Conservation (phyloP, 805 yeast genomes). For the Candida incommunis region DNA sequence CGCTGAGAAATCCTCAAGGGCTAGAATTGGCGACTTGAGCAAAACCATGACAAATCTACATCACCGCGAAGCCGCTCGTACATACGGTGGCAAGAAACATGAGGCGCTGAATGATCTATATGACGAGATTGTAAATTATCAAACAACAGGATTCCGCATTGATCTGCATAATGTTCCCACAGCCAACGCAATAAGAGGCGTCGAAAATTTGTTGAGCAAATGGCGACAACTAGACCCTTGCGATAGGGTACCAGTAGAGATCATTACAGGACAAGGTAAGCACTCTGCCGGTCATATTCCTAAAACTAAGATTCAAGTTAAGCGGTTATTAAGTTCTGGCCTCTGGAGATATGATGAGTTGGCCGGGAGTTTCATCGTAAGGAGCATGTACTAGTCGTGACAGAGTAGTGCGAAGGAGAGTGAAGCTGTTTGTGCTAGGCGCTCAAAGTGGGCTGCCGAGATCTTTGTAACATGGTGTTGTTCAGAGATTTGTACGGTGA, state of each 20-base stretch:
- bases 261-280: slow-evolving; percentile 13
- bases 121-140: not conserved
- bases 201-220: not conserved
- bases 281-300: slow-evolving; percentile 13
- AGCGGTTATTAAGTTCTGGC: slow-evolving; percentile 7
- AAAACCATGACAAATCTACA: not conserved
- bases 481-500: no score
- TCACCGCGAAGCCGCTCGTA: not conserved
- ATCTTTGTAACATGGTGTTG: no score
- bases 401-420: not conserved
- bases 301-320: slow-evolving; percentile 11
- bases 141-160: not conserved
- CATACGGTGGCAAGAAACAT: not conserved
- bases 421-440: no score
- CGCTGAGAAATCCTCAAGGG: not conserved
- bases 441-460: no score
- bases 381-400: no score
- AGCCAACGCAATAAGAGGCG: not conserved
- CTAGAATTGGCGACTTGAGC: not conserved
- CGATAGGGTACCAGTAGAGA: slow-evolving; percentile 5
- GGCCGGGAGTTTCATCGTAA: not conserved
- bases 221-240: not conserved
- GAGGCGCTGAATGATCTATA: not conserved
- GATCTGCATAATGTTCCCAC: not conserved
- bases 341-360: slow-evolving; percentile 8